Base-by-base conservation (phyloP, 2,329 filamentous ascomycete genomes). In the Penicillium olsonii region DNA sequence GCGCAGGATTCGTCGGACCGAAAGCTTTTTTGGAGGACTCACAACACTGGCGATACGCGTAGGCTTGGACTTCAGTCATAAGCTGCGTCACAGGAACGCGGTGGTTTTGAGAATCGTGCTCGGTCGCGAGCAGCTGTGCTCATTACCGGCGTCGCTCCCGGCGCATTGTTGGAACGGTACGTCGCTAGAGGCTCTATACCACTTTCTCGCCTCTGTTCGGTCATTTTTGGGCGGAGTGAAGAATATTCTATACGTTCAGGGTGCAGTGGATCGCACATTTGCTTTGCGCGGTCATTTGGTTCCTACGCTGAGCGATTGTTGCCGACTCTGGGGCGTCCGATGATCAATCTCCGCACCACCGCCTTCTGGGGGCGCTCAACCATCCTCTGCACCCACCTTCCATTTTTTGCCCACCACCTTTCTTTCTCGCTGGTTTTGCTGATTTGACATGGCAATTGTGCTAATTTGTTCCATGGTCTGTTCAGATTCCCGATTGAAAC, bases 311-410 rank as follows among this genome's bases (percentile, higher is more conserved):
- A 58, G 53, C 55, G 55, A 55, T 53, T 51, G 55, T 51, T 58
- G 45, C 48, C 58, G 56, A 59, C 56, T 60, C 59, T 66, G 64
- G 64, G 61, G 53, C 50, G 53, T 59, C 59, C 52, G 55, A 57
- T 61, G 65, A 67, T 68, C 67, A 69, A 67, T 69, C 67, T 70
- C 68, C 67, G 68, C 67, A 69, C 47, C 47, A 49, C 68, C 67
- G 68, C 67, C 68, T 69, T 68, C 65, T 60, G 56, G 52, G 55
- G 59, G 56, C 59, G 56, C 48, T 55, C 42, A 53, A 53, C 54
- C 53, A 54, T 59, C 55, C 45, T 52, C 55, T 31, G 48, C 58
- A 57, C 58, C 53, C 55, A 55, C 53, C 50, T 34, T 44, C 50
- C 50, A 49, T 40, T 56, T 49, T 51, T 48, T 56, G 47, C 54